Evolutionary conservation across 805 yeast species (phyloP).

Genomic region (Kuraishia floccosa): DNA sequence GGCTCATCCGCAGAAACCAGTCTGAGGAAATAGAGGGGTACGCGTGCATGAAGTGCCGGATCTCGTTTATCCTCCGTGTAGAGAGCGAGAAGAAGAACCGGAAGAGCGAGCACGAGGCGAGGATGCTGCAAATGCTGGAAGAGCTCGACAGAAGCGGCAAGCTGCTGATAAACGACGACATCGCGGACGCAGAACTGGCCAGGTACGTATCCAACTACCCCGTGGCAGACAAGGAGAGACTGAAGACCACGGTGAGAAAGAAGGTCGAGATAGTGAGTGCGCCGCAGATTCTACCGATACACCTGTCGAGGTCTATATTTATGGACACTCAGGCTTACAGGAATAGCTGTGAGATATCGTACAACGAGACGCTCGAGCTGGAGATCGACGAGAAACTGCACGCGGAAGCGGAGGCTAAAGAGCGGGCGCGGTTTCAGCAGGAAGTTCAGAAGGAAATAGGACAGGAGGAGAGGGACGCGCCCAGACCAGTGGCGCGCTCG

Average conservation of each 20-base stretch:
- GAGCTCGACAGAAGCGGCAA: constrained; percentile 23
- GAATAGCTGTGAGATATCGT: constrained; percentile 62
- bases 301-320: constrained; percentile 75
- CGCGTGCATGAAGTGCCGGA: constrained; percentile 65
- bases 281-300: constrained; percentile 70
- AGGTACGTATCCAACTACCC: constrained; percentile 33
- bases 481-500: constrained; percentile 2
- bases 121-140: constrained; percentile 19
- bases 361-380: constrained; percentile 43
- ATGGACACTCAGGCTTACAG: constrained; percentile 57
- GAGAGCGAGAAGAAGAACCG: constrained; percentile 5
- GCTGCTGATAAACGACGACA: constrained; percentile 52
- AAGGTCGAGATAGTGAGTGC: constrained; percentile 47
- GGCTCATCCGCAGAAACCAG: constrained; percentile 44
- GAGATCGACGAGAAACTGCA: constrained; percentile 29
- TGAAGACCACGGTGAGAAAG: constrained; percentile 61
- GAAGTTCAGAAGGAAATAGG: constrained; percentile 8
- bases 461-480: constrained; percentile 2
- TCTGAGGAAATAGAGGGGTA: constrained; percentile 69
- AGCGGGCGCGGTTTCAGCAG: constrained; percentile 13
- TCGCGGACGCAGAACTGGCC: constrained; percentile 35
- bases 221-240: constrained; percentile 8
- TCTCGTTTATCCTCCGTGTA: constrained; percentile 22
- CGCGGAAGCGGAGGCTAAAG: constrained; percentile 4
- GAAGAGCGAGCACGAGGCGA: constrained; percentile 12